phyloP scores from a whole-genome alignment of 345 rosid species.

The Turnera subulata region DNA sequence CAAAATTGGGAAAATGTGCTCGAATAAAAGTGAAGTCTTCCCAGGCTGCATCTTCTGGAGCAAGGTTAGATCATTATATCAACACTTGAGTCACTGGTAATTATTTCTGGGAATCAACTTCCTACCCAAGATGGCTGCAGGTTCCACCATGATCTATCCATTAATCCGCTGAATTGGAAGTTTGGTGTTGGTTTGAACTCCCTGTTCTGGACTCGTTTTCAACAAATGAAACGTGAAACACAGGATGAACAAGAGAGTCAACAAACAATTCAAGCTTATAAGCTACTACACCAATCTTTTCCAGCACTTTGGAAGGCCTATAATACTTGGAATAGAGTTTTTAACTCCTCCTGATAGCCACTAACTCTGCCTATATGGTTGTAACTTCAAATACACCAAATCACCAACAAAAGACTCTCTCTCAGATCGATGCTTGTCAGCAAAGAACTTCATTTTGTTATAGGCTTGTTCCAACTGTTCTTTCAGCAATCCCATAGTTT shows the following conservation, averaged over 20 bases:
- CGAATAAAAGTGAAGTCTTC: too few species aligned
- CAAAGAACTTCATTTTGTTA: not conserved
- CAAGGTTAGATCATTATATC: too few species aligned
- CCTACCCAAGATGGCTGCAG: too few species aligned
- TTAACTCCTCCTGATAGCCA: not conserved
- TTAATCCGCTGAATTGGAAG: too few species aligned
- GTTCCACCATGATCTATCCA: too few species aligned
- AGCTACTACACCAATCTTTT: not conserved
- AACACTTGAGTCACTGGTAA: too few species aligned
- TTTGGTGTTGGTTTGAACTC: accelerated
- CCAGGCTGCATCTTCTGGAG: too few species aligned
- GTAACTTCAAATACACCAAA: not conserved
- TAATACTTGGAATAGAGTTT: not conserved
- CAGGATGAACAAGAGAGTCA: not conserved
- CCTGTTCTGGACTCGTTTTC: not conserved
- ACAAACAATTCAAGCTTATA: not conserved
- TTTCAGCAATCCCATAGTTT: not conserved
- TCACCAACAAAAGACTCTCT: not conserved
- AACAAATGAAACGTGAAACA: not conserved
- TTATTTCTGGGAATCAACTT: too few species aligned
- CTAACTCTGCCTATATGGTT: not conserved
- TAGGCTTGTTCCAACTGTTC: not conserved
- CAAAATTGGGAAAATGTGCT: too few species aligned
- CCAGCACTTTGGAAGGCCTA: not conserved
- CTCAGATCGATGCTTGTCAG: not conserved